Percentiles rank a stretch among this genome's conserved stretches.
Evolutionary conservation across 768 basidiomycete species (phyloP).

Genomic region (Termitomyces heimii): DNA sequence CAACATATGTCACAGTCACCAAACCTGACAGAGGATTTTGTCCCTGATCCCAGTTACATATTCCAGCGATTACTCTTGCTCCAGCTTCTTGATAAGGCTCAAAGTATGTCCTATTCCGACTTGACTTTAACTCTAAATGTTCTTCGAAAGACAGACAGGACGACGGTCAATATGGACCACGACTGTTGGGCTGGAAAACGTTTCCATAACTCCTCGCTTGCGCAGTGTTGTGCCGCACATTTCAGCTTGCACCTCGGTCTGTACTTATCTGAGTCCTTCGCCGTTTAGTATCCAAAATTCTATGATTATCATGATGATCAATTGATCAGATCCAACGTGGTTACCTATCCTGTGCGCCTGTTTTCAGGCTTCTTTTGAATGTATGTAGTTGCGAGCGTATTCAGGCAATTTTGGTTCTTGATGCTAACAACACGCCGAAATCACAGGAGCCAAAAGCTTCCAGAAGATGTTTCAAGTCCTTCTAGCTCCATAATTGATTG

Average conservation of each 20-base stretch:
- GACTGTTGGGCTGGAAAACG: neutral
- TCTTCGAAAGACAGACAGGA: neutral
- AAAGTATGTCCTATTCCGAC: neutral
- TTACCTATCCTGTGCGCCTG: neutral
- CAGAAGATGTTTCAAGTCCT: neutral
- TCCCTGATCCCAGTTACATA: neutral
- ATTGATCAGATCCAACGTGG: neutral
- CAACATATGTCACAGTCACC: neutral
- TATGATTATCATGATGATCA: neutral
- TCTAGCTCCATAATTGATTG: neutral
- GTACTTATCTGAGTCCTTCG: neutral
- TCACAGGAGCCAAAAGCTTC: neutral
- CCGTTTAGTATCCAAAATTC: neutral
- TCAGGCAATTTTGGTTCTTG: neutral
- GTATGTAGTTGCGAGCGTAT: neutral
- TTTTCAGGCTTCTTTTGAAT: neutral
- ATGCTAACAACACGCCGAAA: neutral
- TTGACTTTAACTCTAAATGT: neutral
- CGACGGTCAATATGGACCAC: neutral
- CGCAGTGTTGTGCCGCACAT: neutral
- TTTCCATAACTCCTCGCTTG: neutral
- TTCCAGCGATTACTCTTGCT: neutral
- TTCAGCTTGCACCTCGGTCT: slow-evolving; percentile 4
- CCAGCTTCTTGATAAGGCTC: neutral
- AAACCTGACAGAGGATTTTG: neutral